Base-by-base conservation (phyloP, 2,329 filamentous ascomycete species). In the Botrytis fabae region DNA sequence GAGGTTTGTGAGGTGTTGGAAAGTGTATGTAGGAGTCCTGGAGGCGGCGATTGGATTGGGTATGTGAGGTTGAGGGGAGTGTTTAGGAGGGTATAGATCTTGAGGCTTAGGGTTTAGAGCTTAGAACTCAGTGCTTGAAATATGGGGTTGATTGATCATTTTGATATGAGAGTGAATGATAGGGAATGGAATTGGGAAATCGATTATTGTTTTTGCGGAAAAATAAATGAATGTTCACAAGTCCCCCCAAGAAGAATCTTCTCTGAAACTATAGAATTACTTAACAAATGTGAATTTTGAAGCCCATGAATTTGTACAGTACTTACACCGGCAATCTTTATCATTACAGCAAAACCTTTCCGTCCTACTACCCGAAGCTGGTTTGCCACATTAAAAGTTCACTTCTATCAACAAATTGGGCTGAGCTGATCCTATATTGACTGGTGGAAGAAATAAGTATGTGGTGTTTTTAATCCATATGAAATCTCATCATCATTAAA, bases 1-100 rank as follows among this genome's bases (percentile, higher is more conserved):
- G 88, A 91, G 81, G 85, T 87, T 9, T 84, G 85, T 14, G 85
- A 87, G 65, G 82, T 89, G 7, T 79, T 92, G 74, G 83, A 87
- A 76, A 83, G 83, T 44, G 85, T 90, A 3, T 87, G 89, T 72
- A 84, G 81, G 71, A 85, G 85, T 74, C 86, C 87, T 0, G 85
- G 85, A n/a, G 89, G 90, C 69, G 88, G 88, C 25, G 86, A 86
- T 77, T 87, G 82, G 82, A 82, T 88, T 76, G 85, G 83, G 7
- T 89, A 89, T 82, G 87, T 89, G 48, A 83, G 87, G 72, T 80
- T 88, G 79, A 83, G 86, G 74, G 85, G 83, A 10, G n/a, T 85
- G 61, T 85, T 84, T 16, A 82, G 80, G 72, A 86, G 85, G 78
- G 18, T 76, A 44, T 79, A 57, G 75, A 32, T 7, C 7, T 5